These are phyloP conservation scores for Kodamaea kakaduensis DNA, from an alignment of 805 yeast species.

Conservation along the genomic window DNA sequence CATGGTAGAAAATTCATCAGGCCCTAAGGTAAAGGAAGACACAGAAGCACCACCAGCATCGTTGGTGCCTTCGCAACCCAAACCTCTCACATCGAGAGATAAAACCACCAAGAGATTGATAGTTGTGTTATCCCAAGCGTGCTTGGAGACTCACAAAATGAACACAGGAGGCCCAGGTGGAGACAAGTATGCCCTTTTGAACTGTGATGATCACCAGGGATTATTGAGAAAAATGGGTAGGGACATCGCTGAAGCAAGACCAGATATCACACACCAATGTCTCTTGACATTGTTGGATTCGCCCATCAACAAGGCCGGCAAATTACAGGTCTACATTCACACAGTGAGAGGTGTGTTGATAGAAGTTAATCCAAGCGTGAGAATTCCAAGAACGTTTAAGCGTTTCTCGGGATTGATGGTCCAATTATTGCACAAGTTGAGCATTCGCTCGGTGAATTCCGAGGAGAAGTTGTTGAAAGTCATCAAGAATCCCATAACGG, in stretches of 20 bases:
- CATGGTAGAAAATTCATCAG: conserved; percentile 14
- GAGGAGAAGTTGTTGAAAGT: conserved; percentile 92
- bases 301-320: conserved; percentile 98
- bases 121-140: conserved; percentile 94
- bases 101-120: conserved; percentile 81
- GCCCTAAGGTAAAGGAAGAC: conserved; percentile 17
- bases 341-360: conserved; percentile 92
- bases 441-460: conserved; percentile 91
- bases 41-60: conserved; percentile 49
- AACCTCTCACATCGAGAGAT: conserved; percentile 76
- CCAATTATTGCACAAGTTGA: conserved; percentile 85
- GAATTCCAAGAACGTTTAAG: conserved; percentile 97
- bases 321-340: conserved; percentile 91
- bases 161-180: conserved; percentile 70
- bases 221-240: conserved; percentile 91
- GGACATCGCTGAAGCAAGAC: conserved; percentile 96
- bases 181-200: conserved; percentile 87
- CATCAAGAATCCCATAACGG: conserved; percentile 94
- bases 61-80: conserved; percentile 83
- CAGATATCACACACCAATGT: conserved; percentile 99
- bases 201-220: conserved; percentile 99
- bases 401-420: conserved; percentile 98
- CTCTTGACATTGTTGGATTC: conserved; percentile 88
- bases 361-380: conserved; percentile 93
- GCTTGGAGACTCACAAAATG: conserved; percentile 90